These are phyloP conservation scores for Colletotrichum viniferum DNA, from an alignment of 2,329 filamentous ascomycete genomes.

Conservation along the genomic window DNA sequence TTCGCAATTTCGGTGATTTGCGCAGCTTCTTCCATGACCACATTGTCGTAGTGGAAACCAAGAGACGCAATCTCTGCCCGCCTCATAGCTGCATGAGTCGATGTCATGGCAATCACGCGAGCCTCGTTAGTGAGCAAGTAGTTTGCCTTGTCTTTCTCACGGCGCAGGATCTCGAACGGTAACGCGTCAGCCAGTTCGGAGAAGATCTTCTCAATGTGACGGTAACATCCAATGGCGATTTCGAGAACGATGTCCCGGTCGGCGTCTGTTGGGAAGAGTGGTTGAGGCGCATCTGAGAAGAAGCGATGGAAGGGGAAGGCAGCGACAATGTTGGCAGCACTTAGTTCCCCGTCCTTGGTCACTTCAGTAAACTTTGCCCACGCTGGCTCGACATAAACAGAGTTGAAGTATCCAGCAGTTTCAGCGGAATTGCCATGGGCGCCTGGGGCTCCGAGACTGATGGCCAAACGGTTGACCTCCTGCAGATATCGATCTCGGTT, in stretches of 20 bases:
- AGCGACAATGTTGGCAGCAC: conserved; percentile 65
- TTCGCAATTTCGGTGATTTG: conserved; percentile 98
- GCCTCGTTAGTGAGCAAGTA: conserved; percentile 95
- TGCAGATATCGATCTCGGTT: conserved; percentile 78
- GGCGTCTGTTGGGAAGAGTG: conserved; percentile 73
- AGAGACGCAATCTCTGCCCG: conserved; percentile 86
- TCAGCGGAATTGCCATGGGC: conserved; percentile 97
- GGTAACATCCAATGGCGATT: conserved; percentile 82
- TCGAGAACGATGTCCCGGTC: conserved; percentile 74
- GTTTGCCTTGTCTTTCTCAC: conserved; percentile 90
- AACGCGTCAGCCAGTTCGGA: conserved; percentile 89
- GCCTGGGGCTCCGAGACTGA: conserved; percentile 83
- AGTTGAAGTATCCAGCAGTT: conserved; percentile 95
- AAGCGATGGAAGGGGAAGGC: conserved; percentile 88
- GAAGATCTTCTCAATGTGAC: conserved; percentile 89
- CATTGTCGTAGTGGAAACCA: conserved; percentile 97
- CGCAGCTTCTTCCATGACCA: conserved; percentile 97
- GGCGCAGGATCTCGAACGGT: conserved; percentile 91
- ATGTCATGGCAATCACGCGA: conserved; percentile 98
- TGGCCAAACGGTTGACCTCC: conserved; percentile 86
- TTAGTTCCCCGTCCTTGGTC: conserved; percentile 59
- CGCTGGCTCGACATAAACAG: conserved; percentile 84
- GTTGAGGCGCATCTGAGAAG: conserved; percentile 86
- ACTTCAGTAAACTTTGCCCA: conserved; percentile 81
- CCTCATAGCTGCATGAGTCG: conserved; percentile 95